These are phyloP conservation scores for Alternaria postmessia DNA, from an alignment of 2,329 filamentous ascomycete species.

Conservation along the genomic window DNA sequence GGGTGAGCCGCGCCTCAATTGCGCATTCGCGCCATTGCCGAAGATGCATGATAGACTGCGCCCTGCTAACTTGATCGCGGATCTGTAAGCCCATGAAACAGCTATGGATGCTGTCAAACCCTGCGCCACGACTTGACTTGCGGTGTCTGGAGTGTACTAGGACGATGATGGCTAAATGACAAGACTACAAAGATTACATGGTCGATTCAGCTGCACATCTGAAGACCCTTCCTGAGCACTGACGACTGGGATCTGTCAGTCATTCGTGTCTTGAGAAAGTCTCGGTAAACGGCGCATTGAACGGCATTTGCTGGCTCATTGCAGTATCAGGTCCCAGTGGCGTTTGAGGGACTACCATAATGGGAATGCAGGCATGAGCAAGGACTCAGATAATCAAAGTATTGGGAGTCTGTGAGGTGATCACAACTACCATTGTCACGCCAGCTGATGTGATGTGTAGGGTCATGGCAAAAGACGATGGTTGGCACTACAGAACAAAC, in stretches of 20 bases:
- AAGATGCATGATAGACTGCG: neutral
- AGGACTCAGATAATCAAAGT: rapidly evolving
- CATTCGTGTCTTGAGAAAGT: too few relatives aligned
- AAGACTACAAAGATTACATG: neutral
- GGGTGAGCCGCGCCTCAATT: neutral
- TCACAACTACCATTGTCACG: rapidly evolving
- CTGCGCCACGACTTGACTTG: neutral
- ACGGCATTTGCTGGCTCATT: too few relatives aligned
- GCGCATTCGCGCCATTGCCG: neutral
- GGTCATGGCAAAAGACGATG: too few relatives aligned
- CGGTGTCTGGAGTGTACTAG: neutral
- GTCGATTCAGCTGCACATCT: neutral
- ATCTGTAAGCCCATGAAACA: neutral
- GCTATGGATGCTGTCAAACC: neutral
- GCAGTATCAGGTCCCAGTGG: too few relatives aligned
- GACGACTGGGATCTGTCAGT: too few relatives aligned
- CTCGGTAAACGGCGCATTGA: too few relatives aligned
- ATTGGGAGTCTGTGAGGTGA: too few relatives aligned
- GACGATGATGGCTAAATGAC: neutral
- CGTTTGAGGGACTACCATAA: too few relatives aligned
- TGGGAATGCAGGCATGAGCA: too few relatives aligned
- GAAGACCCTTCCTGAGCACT: neutral
- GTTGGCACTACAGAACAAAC: too few relatives aligned
- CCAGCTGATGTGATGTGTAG: too few relatives aligned
- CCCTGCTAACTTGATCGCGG: neutral